phyloP scores from a whole-genome alignment of 2,329 filamentous ascomycete species.

The Orbilia javanica region DNA sequence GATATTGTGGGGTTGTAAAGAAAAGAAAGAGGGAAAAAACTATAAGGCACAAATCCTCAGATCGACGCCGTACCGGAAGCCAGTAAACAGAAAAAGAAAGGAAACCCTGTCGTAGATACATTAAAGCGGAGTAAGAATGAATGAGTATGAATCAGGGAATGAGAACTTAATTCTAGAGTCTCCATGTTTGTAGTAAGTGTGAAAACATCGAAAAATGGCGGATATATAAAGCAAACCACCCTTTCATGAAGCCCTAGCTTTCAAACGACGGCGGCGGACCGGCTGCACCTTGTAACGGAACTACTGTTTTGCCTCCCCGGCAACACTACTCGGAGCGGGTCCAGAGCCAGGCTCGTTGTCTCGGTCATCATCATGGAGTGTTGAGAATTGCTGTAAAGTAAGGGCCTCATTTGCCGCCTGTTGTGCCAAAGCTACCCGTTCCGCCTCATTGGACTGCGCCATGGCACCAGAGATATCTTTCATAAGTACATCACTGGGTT shows the following conservation, averaged over 20 bases:
- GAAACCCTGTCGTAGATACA: background rate
- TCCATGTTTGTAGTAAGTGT: background rate
- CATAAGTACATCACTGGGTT: slow-evolving; percentile 44
- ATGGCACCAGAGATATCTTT: slow-evolving; percentile 48
- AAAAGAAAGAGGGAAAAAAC: background rate
- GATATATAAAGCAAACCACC: background rate
- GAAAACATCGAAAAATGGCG: background rate
- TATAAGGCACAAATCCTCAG: slow-evolving; percentile 15
- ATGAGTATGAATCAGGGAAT: background rate
- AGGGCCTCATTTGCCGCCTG: slow-evolving; percentile 53
- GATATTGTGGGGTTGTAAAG: background rate
- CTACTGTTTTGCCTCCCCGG: slow-evolving; percentile 23
- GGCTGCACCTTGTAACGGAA: background rate
- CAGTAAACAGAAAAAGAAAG: slow-evolving; percentile 10
- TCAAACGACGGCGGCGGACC: background rate
- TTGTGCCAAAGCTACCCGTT: slow-evolving; percentile 39
- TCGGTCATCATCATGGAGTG: slow-evolving; percentile 44
- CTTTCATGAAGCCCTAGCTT: background rate
- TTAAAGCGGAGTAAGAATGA: background rate
- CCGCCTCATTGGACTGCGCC: slow-evolving; percentile 38
- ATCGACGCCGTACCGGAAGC: slow-evolving; percentile 9
- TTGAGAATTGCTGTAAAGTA: slow-evolving; percentile 53
- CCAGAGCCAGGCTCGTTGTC: slow-evolving; percentile 24
- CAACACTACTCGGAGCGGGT: slow-evolving; percentile 14
- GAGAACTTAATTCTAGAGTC: background rate